Base-by-base conservation (phyloP, 1,139 yeast species). In the Taphrina betulina region DNA sequence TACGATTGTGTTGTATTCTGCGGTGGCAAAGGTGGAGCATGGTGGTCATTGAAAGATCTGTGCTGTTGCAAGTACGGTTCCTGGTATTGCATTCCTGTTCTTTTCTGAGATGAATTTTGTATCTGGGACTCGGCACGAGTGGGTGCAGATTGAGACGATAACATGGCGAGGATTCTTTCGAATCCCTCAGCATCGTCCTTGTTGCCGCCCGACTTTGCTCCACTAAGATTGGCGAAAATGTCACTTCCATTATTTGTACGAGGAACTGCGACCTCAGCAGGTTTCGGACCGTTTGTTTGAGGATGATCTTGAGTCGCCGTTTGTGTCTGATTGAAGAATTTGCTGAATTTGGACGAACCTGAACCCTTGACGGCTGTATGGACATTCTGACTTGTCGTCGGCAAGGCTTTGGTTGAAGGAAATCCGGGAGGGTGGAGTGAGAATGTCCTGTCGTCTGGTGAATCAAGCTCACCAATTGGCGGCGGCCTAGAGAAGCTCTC, bases 161-260 rank as follows among this genome's bases (percentile, higher is more conserved):
- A 40, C 54, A 50, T 50, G 5, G 54, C 54, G n/a, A 50, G 40
- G 33, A 50, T 50, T n/a, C 54, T 41, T 17, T 50, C 54, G 17
- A 50, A 33, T 5, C 54, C 54, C 17, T 50, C 54, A 16, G 40
- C 54, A 40, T 50, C 54, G 22, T 50, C 54, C 23, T 50, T 50
- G 33, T 40, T 40, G 19, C 29, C 26, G 17, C 31, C 16, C 10
- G 45, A n/a, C 35, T 41, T 41, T 2, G 45, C 29, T 8, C 23
- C 35, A 22, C 14, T 28, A 10, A 41, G 33, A 8, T 29, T 17
- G 4, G 38, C 23, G 12, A 28, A 26, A 19, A 41, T 5, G 10
- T 41, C 34, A 14, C 34, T 20, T 3, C 12, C 23, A 29, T 17
- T 28, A 26, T 26, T 26, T n/a, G n/a, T n/a, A n/a, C n/a, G n/a